Conservation (phyloP, 2,329 filamentous ascomycete genomes). For the Cordyceps cateniannulata region DNA sequence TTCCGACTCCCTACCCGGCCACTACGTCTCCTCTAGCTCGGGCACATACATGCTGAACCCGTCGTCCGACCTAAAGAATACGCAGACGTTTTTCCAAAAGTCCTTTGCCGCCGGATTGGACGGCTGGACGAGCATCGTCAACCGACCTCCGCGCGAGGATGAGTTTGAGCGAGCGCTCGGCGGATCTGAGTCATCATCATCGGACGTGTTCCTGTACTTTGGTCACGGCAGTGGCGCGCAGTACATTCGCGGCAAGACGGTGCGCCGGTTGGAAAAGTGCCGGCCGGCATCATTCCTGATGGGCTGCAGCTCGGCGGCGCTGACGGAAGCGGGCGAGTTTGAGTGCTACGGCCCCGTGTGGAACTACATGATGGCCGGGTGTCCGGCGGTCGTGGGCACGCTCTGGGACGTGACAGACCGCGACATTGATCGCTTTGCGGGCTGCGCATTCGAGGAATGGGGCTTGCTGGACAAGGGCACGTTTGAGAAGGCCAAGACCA, state of each 20-base stretch:
- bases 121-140: constrained; percentile 65
- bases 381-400: constrained; percentile 81
- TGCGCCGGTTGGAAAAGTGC: constrained; percentile 72
- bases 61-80: constrained; percentile 72
- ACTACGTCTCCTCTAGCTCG: constrained; percentile 47
- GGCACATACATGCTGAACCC: constrained; percentile 88
- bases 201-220: constrained; percentile 82
- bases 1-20: constrained; percentile 27
- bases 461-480: constrained; percentile 56
- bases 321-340: constrained; percentile 75
- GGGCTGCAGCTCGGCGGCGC: constrained; percentile 82
- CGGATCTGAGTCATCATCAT: too few species aligned
- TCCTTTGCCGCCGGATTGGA: constrained; percentile 49
- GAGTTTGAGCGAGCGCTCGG: constrained; percentile 68
- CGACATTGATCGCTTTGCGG: constrained; percentile 91
- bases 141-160: constrained; percentile 63
- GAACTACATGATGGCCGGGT: constrained; percentile 85
- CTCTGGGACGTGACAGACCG: constrained; percentile 98
- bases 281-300: constrained; percentile 77
- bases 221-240: constrained; percentile 93
- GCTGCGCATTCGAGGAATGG: constrained; percentile 76
- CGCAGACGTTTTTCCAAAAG: constrained; percentile 66
- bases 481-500: constrained; percentile 26
- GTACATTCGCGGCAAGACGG: constrained; percentile 79
- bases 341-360: constrained; percentile 86